Percentiles rank a stretch among this genome's conserved stretches.
phyloP scores from a whole-genome alignment of 176 grass and related monocot species.

The Saccharum officinarum region DNA sequence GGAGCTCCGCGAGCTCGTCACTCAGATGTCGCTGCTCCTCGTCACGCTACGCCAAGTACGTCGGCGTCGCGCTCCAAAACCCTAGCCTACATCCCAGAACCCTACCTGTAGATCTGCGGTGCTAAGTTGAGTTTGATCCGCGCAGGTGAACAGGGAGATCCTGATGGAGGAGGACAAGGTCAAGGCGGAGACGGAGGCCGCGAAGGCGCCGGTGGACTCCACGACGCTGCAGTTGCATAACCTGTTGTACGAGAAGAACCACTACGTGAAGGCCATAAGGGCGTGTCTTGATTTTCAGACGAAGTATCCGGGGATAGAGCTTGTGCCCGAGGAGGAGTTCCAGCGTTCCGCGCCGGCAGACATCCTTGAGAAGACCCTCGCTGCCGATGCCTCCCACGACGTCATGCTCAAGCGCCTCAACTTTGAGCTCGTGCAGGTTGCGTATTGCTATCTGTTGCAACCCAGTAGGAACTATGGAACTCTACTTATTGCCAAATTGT shows the following conservation, averaged over 20 bases:
- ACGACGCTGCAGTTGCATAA: slow-evolving; percentile 91
- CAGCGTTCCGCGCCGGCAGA: slow-evolving; percentile 48
- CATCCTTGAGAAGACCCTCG: slow-evolving; percentile 76
- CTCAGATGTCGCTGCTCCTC: slow-evolving; percentile 91
- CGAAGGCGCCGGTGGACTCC: slow-evolving; percentile 91
- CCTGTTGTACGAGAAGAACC: slow-evolving; percentile 96
- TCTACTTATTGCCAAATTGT: background rate
- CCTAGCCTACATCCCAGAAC: slow-evolving; percentile 4
- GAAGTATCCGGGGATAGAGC: slow-evolving; percentile 86
- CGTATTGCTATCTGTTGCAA: background rate
- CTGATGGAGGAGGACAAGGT: slow-evolving; percentile 89
- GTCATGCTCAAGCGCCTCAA: slow-evolving; percentile 97
- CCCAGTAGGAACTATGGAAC: background rate
- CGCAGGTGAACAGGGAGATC: slow-evolving; percentile 83
- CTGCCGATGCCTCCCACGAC: slow-evolving; percentile 67
- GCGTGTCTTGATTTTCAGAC: slow-evolving; percentile 82
- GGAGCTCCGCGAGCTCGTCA: slow-evolving; percentile 84
- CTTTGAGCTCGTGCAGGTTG: slow-evolving; percentile 90
- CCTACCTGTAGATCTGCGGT: slow-evolving; percentile 30
- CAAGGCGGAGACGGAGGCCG: slow-evolving; percentile 77
- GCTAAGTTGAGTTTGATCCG: background rate
- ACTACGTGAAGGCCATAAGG: slow-evolving; percentile 95
- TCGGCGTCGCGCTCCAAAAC: background rate
- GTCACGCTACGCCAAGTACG: slow-evolving; percentile 82
- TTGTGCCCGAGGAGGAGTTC: slow-evolving; percentile 90